Evolutionary conservation across 208 protist genomes (phyloP), one percentile per base, ranked within the genome.

Genomic region (Wallacemonas sp.): DNA sequence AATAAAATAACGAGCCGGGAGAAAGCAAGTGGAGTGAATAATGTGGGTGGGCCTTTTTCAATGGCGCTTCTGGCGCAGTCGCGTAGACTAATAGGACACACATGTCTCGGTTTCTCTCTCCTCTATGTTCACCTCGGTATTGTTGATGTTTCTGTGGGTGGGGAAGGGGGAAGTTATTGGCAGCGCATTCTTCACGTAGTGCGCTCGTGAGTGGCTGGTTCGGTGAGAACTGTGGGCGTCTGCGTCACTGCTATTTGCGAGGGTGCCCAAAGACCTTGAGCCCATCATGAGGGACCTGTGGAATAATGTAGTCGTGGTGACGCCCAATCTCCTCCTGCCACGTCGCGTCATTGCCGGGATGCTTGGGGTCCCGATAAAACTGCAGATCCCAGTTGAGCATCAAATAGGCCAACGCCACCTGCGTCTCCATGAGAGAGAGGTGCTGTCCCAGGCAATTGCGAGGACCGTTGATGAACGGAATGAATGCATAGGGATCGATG

Each of bases 361-460:
- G 51, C 28, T 34, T 38, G 14, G 49, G 42, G 36, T 80, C 75
- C 6, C 72, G 64, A 72, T 83, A 90, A 31, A 93, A 60, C 62
- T 62, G 21, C 12, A 93, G 66, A 60, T 91, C 80, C 82, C 86
- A 93, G 66, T 84, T 90, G 11, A 84, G 49, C 55, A 92, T 66
- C 42, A 93, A 58, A 68, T 88, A 96, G 17, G 82, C 75, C 12
- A 96, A 59, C 11, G 81, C 82, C 1, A 96, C 84, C 65, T 93
- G 80, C 30, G 86, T 91, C 68, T 97, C 93, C 47, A 97, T 87
- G 39, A 97, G 73, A 6, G 93, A 82, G 45, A 97, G 64, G 64
- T 96, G 90, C 66, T 97, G 93, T 8, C 93, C 93, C 22, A 97
- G 82, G 77, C 93, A 97, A 65, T 97, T 96, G 70, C 90, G 90